Base-by-base conservation (phyloP, 495 filamentous ascomycete genomes). In the Delitschia confertaspora region DNA sequence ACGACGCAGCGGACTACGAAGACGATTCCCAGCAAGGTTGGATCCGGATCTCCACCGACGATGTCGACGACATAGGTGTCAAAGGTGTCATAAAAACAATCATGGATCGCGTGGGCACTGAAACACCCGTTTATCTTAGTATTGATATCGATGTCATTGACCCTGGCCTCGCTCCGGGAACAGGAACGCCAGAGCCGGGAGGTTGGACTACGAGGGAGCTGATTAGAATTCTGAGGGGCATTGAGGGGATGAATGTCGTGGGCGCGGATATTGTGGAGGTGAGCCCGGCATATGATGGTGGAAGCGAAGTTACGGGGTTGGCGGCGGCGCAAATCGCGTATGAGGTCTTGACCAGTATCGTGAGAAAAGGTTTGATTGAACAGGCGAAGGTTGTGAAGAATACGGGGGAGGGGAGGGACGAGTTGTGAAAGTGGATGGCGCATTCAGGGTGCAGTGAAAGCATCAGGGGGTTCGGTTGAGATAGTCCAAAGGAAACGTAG, bases 1-100 rank as follows among this genome's bases (percentile, higher is more conserved):
- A 69, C 24, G 78, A 71, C 36, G 76, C 26, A 42, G 76, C 73
- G 11, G 84, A 93, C 55, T 82, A 75, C 51, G 73, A 69, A 7
- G 76, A 80, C 41, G 79, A 83, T 47, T 40, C 57, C 16, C 32
- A 55, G 35, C 60, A 65, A 43, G 62, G 62, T 24, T 67, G 64
- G 62, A 36, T 53, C 10, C 64, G 66, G 6, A 67, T 73, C 32
- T 63, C 61, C 11, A 66, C 69, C 3, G 67, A 71, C 25, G 69
- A 73, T 40, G 64, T 75, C 38, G 71, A 75, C 45, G 63, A 64
- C 13, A 58, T 75, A 21, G 70, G 71, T 4, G 50, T 64, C 8
- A 47, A 57, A 17, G 68, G 65, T 2, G 50, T 74, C 11, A 56
- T 69, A 6, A 48, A 64, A 6, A 53, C 53, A 29, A 72, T 75